Base-by-base conservation (phyloP, 139 green algal genomes). In the Penium margaritaceum region DNA sequence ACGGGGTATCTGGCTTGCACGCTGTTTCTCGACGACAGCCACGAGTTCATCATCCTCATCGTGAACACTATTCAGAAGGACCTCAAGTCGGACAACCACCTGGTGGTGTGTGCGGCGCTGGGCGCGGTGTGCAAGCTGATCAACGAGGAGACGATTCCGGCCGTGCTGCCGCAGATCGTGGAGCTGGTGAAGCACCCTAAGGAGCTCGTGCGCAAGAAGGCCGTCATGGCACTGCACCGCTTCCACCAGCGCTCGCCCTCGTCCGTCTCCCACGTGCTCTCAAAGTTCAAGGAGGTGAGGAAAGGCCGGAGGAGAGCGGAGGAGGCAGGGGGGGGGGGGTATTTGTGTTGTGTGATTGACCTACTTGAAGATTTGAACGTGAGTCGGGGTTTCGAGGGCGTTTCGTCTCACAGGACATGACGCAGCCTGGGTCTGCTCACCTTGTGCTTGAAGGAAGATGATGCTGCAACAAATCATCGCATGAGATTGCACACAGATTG, bases 61-160 rank as follows among this genome's bases (percentile, higher is more conserved):
- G 89, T 96, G 32, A 97, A 97, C 82, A 99, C 94, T 3, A 85
- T 97, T 54, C 88, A 92, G 63, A 84, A 81, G 43, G 94, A 99
- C 79, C 77, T 99, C 19, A 90, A 90, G 36, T 90, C 72, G 27
- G 93, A 97, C 84, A 97, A 98, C 76, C 90, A 91, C 68, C 80
- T 97, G 24, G 86, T 84, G 19, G 88, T 92, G 1, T 85, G 74
- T 55, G 85, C 81, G 2, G 88, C 85, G 2, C 83, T 95, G 54
- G 82, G 84, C 38, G 83, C 88, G 3, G 61, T 84, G 29, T 90
- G 79, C 47, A 87, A 88, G 82, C 82, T 95, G 33, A 90, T 90
- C 27, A 87, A 84, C 6, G 77, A 87, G 21, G 93, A 98, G 65
- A 87, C 95, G 19, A 86, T 97, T 38, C 89, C 87, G 30, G 89